Evolutionary conservation across 179 eudicot species (phyloP).

Genomic region (Camellia oleifera): DNA sequence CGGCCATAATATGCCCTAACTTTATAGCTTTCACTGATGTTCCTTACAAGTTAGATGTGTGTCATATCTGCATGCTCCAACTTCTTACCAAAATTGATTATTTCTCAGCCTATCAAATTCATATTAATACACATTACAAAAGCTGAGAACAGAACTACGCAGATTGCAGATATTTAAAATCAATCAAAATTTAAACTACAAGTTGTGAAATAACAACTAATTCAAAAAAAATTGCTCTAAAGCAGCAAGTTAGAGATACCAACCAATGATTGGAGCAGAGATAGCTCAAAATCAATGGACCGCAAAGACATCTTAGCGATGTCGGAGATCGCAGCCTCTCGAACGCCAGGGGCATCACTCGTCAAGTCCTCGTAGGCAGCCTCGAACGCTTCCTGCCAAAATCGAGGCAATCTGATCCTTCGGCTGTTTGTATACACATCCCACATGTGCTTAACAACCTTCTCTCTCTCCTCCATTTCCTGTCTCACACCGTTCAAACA

Average conservation of each 20-base stretch:
- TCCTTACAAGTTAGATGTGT: too few species aligned
- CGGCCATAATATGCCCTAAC: too few species aligned
- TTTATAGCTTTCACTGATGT: too few species aligned
- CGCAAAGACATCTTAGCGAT: slow-evolving; percentile 87
- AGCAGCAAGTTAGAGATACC: slow-evolving; percentile 18
- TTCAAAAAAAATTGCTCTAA: not conserved
- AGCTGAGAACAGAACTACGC: too few species aligned
- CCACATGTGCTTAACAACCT: slow-evolving; percentile 92
- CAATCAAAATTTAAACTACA: too few species aligned
- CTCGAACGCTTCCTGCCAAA: slow-evolving; percentile 94
- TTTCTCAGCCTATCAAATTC: too few species aligned
- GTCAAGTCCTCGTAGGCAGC: slow-evolving; percentile 89
- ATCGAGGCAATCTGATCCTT: slow-evolving; percentile 62
- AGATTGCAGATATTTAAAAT: too few species aligned
- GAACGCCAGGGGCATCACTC: slow-evolving; percentile 61
- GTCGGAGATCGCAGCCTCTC: slow-evolving; percentile 72
- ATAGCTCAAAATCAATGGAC: slow-evolving; percentile 53
- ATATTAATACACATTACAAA: too few species aligned
- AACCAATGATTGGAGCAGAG: slow-evolving; percentile 63
- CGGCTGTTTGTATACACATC: slow-evolving; percentile 76
- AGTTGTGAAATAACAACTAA: too few species aligned
- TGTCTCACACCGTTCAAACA: slow-evolving; percentile 12
- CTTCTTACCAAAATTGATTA: too few species aligned
- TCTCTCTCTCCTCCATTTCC: slow-evolving; percentile 96
- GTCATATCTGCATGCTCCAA: too few species aligned